Conservation (phyloP, 169 alveolate genomes). For the Ichthyophthirius multifiliis region DNA sequence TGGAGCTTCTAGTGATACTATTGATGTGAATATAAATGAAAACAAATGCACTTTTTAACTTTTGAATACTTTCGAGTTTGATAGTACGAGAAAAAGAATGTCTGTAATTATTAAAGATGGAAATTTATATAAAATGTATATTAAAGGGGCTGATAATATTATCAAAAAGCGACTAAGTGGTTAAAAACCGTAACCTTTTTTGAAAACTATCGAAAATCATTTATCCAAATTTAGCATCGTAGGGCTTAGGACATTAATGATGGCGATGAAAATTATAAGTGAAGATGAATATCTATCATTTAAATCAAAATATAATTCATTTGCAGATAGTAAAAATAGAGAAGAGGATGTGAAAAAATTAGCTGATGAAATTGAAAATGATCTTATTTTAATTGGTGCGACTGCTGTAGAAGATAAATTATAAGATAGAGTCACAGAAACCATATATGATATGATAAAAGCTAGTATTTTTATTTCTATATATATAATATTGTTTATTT, state of each 20-base stretch:
- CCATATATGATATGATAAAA: constrained; percentile 44
- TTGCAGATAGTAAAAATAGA: constrained; percentile 49
- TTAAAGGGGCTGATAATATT: constrained; percentile 82
- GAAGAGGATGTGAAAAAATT: constrained; percentile 48
- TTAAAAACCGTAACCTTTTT: not conserved
- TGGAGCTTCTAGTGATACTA: constrained; percentile 31
- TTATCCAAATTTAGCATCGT: constrained; percentile 64
- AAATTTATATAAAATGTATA: constrained; percentile 38
- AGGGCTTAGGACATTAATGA: constrained; percentile 81
- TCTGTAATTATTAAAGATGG: constrained; percentile 69
- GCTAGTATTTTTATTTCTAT: constrained; percentile 61
- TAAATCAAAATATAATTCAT: constrained; percentile 53
- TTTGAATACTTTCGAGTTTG: constrained; percentile 70
- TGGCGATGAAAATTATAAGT: constrained; percentile 69
- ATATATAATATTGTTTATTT: constrained; percentile 86
- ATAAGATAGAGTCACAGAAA: constrained; percentile 76
- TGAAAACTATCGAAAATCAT: constrained; percentile 43
- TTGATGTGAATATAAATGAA: not conserved
- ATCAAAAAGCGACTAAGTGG: constrained; percentile 39
- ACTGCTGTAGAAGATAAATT: constrained; percentile 90
- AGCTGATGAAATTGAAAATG: constrained; percentile 71
- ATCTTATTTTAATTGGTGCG: constrained; percentile 78
- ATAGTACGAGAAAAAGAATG: constrained; percentile 85
- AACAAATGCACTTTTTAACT: constrained; percentile 39
- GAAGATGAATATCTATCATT: constrained; percentile 67